Evolutionary conservation across 2,329 filamentous ascomycete genomes (phyloP).

Genomic region (Helminthosporium solani): DNA sequence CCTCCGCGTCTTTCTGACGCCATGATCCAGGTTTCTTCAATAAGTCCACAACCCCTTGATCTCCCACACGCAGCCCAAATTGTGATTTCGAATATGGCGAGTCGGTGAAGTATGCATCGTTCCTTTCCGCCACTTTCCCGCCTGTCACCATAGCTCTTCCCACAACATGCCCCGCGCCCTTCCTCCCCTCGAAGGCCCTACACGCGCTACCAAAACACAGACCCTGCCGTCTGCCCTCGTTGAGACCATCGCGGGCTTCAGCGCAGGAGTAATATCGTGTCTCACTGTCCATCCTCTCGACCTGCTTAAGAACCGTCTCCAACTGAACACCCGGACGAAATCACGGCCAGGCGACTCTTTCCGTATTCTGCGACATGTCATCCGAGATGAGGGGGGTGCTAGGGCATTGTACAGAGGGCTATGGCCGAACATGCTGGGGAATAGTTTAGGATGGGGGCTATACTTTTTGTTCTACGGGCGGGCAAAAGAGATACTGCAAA

Average conservation of each 20-base stretch:
- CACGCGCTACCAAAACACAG: constrained; percentile 38
- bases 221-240: constrained; percentile 67
- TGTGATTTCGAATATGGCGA: background rate
- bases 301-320: constrained; percentile 93
- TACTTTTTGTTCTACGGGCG: constrained; percentile 80
- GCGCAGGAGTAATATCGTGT: constrained; percentile 82
- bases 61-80: background rate
- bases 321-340: constrained; percentile 53
- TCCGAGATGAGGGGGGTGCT: constrained; percentile 57
- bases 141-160: constrained; percentile 2
- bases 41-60: background rate
- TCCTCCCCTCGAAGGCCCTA: constrained; percentile 48
- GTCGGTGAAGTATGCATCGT: constrained; percentile 25
- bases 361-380: constrained; percentile 54
- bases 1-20: background rate
- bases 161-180: constrained; percentile 51
- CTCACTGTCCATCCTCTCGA: constrained; percentile 89
- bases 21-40: background rate
- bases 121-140: background rate
- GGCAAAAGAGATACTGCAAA: constrained; percentile 56
- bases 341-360: constrained; percentile 55
- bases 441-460: constrained; percentile 83
- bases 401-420: constrained; percentile 84
- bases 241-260: constrained; percentile 87
- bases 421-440: constrained; percentile 86